Evolutionary conservation across 768 basidiomycete genomes (phyloP), one percentile per base, ranked within the genome.

Genomic region (Rhizopogon vesiculosus): DNA sequence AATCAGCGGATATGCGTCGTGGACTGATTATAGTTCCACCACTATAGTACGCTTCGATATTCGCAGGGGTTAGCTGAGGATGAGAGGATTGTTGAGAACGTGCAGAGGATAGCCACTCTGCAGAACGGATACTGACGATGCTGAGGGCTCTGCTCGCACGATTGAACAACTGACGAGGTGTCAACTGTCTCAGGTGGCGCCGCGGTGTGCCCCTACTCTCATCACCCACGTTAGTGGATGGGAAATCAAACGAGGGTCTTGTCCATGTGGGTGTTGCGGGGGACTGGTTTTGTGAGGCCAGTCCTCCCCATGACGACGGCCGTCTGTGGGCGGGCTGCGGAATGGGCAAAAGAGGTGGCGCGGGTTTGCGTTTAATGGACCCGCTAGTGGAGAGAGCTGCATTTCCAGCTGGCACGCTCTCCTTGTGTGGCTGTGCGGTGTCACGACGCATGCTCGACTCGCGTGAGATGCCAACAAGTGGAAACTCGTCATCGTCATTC

Each of bases 321-420:
- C 58, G 59, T 35, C 42, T 51, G 19, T 60, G 51, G 45, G 56
- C 35, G 7, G 55, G 51, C 12, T 54, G 6, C 7, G 67, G 53
- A 35, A 54, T 53, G 12, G 58, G 59, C 12, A 71, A 59, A 51
- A 62, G 64, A 2, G 69, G 66, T 5, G 69, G 68, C 5, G 61
- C 66, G 0, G 69, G 69, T 55, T 71, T 69, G 22, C 64, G 61
- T 39, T 62, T 69, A 57, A 69, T 66, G n/a, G 61, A 69, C 18
- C 55, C 46, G 16, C 58, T 69, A 2, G 63, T 9, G 31, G 55
- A 59, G 9, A 64, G 58, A 8, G 54, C 19, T 7, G 38, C 51
- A 45, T 48, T 19, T 13, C 5, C 31, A 9, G 16, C 10, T 3
- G 51, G 2, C 9, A 39, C 50, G 1, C 59, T 45, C 42, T 68